Evolutionary conservation across 2,329 filamentous ascomycete species (phyloP).

Genomic region (Alternaria arborescens): DNA sequence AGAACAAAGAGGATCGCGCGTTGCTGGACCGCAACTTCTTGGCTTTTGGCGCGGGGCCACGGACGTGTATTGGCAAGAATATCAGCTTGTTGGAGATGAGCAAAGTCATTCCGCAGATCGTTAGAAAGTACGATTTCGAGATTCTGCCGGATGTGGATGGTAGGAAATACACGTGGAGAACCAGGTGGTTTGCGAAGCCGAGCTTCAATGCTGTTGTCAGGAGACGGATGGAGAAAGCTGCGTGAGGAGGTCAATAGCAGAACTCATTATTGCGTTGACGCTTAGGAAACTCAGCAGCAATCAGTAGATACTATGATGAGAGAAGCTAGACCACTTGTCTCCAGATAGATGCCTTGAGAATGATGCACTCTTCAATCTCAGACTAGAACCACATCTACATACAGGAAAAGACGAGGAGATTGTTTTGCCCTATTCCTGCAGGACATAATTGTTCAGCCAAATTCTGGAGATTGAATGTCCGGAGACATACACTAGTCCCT

Average conservation of each 20-base stretch:
- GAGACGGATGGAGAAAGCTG: background rate
- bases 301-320: fast-evolving
- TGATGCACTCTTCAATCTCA: no score
- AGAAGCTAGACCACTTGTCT: no score
- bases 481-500: no score
- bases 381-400: no score
- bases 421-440: fast-evolving
- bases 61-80: slow-evolving; percentile 37
- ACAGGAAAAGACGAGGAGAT: no score
- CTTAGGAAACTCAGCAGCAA: fast-evolving
- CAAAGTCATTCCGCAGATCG: slow-evolving; percentile 33
- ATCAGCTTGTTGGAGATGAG: slow-evolving; percentile 33
- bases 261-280: fast-evolving
- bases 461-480: no score
- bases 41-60: slow-evolving; percentile 30
- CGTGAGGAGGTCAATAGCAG: background rate
- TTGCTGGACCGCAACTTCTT: slow-evolving; percentile 21
- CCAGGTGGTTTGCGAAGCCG: background rate
- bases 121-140: slow-evolving; percentile 27
- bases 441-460: no score
- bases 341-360: fast-evolving
- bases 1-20: slow-evolving; percentile 9
- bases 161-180: background rate
- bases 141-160: background rate
- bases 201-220: background rate